Percentiles rank a stretch among this genome's conserved stretches.
Conservation (phyloP, 352 stramenopile genomes). For the Phytophthora hybrid region DNA sequence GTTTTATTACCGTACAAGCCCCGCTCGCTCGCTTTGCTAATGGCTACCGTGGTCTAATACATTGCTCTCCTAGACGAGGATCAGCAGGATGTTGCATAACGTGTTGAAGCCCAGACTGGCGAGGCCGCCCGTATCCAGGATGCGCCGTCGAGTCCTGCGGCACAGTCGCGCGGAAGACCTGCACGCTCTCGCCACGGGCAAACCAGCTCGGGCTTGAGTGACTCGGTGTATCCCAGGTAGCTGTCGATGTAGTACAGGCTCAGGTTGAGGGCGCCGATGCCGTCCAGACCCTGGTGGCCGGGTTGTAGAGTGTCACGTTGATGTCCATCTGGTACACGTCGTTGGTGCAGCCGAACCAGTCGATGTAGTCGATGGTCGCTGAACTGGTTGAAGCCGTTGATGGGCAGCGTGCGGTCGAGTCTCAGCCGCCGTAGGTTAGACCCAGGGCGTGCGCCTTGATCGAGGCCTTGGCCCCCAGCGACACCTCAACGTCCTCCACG, state of each 20-base stretch:
- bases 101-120: conserved; percentile 46
- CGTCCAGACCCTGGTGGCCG: conserved; percentile 52
- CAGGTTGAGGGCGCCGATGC: conserved; percentile 74
- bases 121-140: conserved; percentile 67
- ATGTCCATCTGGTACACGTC: conserved; percentile 61
- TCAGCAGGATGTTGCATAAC: conserved; percentile 47
- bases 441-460: conserved; percentile 60
- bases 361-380: conserved; percentile 68
- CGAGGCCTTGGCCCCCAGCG: conserved; percentile 43
- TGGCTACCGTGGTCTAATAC: conserved; percentile 31
- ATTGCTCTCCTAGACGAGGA: conserved; percentile 32
- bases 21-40: conserved; percentile 12
- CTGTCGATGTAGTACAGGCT: conserved; percentile 68
- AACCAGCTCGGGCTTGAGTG: conserved; percentile 45
- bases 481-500: conserved; percentile 47
- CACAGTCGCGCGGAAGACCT: conserved; percentile 63
- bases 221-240: conserved; percentile 72
- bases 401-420: conserved; percentile 52
- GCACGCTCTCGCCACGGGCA: conserved; percentile 58
- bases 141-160: conserved; percentile 40
- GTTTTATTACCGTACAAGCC: conserved; percentile 29
- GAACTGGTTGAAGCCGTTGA: conserved; percentile 70
- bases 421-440: conserved; percentile 60
- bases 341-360: conserved; percentile 51
- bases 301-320: conserved; percentile 70